Base-by-base conservation (phyloP, 2,329 filamentous ascomycete genomes). In the Venturia carpophila region DNA sequence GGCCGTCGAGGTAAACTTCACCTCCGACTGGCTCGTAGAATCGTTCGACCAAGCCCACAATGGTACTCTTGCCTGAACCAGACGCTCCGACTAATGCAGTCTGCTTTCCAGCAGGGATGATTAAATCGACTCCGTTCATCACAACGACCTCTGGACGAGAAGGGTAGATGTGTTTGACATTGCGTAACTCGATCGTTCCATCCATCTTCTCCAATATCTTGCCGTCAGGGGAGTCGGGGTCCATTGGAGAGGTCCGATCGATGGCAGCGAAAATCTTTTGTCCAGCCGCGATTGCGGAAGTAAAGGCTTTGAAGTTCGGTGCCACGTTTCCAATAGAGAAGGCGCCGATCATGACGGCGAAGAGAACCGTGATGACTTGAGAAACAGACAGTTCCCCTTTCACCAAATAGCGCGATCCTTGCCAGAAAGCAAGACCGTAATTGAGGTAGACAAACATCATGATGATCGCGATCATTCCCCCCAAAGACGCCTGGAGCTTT, bases 261-360 rank as follows among this genome's bases (percentile, higher is more conserved):
- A 97, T 97, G 1, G 92, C 97, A 73, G 87, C 89, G 79, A 89
- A 97, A 68, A 99, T 96, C 79, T 97, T 97, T 65, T 85, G 84
- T 3, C 91, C 92, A 1, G 94, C 93, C 41, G 91, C 90, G 6
- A 95, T 79, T 47, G 87, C 90, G 17, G 87, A 91, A 1, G 88
- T 90, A 70, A 97, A 96, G 41, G 93, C 90, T 74, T 96, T 91
- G 3, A 88, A 77, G 71, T 97, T 91, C 0, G 94, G 92, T 0
- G 88, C 87, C 42, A 96, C 87, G 69, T 94, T 95, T 58, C 92
- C 92, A 42, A 99, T 79, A 65, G 91, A 90, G 76, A 97, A 96
- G 4, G 93, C 91, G 64, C 93, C 94, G 67, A 97, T 92, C 82
- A 97, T 91, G 71, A 96, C 87, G 43, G 91, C 84, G 84, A 97